A percentile compares a stretch with the other conserved stretches of the same genome.
These are phyloP conservation scores for Kwoniella shivajii DNA, from an alignment of 1,284 basidiomycete genomes.

Conservation along the genomic window DNA sequence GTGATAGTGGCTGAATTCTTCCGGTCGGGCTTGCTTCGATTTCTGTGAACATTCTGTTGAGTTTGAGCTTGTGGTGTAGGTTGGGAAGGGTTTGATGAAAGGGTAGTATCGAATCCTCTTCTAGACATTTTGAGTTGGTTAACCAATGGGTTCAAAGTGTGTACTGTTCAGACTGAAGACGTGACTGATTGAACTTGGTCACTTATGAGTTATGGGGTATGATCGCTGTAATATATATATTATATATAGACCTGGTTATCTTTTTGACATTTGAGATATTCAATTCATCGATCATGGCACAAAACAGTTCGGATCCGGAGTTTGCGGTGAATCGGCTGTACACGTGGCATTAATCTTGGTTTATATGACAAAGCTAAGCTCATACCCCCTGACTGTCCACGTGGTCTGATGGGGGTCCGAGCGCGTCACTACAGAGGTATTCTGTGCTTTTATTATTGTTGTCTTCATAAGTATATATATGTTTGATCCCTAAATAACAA, in stretches of 20 bases:
- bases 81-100: slow-evolving; percentile 1
- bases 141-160: background rate
- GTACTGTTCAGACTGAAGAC: background rate
- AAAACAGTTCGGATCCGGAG: background rate
- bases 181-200: background rate
- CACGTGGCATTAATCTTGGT: slow-evolving; percentile 5
- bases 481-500: background rate
- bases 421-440: slow-evolving; percentile 3
- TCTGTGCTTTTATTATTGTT: slow-evolving; percentile 13
- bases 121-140: slow-evolving; percentile 6
- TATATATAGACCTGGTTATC: background rate
- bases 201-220: background rate
- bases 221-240: background rate
- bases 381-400: too few species aligned
- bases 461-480: background rate
- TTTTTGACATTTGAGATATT: too few species aligned
- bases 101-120: slow-evolving; percentile 12
- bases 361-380: too few species aligned
- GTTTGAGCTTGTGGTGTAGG: background rate
- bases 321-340: too few species aligned
- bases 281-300: background rate
- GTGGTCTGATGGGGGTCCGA: too few species aligned
- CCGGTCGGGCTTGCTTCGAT: slow-evolving; percentile 1
- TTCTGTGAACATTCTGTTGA: too few species aligned
- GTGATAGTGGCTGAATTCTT: slow-evolving; percentile 15